Evolutionary conservation across 2,329 filamentous ascomycete species (phyloP), one percentile per base, ranked within the genome.

Genomic region (Alternaria panax): DNA sequence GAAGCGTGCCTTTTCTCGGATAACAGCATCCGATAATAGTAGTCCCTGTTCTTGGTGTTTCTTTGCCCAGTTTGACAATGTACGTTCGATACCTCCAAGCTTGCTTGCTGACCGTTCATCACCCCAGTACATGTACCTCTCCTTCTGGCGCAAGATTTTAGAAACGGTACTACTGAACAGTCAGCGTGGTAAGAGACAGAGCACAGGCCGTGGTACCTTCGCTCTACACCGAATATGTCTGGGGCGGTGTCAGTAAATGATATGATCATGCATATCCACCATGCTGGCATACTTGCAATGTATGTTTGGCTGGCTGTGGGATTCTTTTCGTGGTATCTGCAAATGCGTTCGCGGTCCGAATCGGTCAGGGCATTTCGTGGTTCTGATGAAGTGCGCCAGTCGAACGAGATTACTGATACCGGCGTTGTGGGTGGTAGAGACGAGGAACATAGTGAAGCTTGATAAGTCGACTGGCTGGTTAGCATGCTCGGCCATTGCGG

Each of bases 221-320:
- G 85, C 81, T 99, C 95, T 52, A 99, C 95, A 34, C 93, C 94
- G 80, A 99, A 99, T 76, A 93, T 88, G 59, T 89, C 90, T 91
- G 68, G 32, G 54, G 41, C 56, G 59, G 46, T 18, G 71, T 80
- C 64, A 82, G 80, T 68, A 51, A 56, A 42, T 18, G 14, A 22
- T 42, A 45, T 36, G 28, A 43, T 36, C 27, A 18, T 30, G 43
- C 30, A 51, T 18, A 57, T 77, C 65, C 75, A 67, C 38, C 43
- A 36, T 38, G 42, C 40, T 42, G 54, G 76, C 86, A 78, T 82
- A 91, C 89, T 86, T 80, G 95, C 95, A 80, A 99, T 99, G 74
- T 98, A 94, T n/a, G 93, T 95, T 81, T 99, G 95, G 80, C 97
- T 97, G 45, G 92, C 89, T 48, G 88, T 90, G 20, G 94, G 95